Evolutionary conservation across 495 filamentous ascomycete species (phyloP), one percentile per base, ranked within the genome.

Genomic region (Penicillium bovifimosum): DNA sequence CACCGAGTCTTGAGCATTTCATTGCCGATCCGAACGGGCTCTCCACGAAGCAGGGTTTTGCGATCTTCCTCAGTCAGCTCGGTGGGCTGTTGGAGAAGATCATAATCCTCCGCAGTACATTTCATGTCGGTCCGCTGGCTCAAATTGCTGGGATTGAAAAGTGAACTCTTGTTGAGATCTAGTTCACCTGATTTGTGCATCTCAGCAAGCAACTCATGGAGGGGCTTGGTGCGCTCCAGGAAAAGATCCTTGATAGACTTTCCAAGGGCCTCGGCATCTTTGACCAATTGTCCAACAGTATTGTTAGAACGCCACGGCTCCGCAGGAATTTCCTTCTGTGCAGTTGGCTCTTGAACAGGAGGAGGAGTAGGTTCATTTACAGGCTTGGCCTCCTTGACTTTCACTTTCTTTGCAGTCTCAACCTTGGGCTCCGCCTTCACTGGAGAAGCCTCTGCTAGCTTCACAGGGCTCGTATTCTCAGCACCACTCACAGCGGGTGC

Each of bases 131-230:
- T 69, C 16, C 78, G 77, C 53, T 76, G 73, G 48, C 65, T 73
- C 48, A 83, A 55, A 50, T 75, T 70, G 35, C 75, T 54, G 9
- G 78, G 78, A 43, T 81, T 81, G 63, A 83, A 82, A 52, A 84
- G 66, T 14, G 80, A 74, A 27, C 77, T 73, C 9, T 64, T 67
- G 16, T 74, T 73, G 24, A 78, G 69, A 44, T 80, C 70, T 17
- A 82, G 56, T 10, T 69, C 62, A 11, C 73, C 71, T 9, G 73
- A 68, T 47, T 63, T 73, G 62, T 80, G 79, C 32, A 82, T 73
- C 27, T 73, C 68, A 16, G 74, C 69, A 35, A 83, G 69, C 26
- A 83, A 56, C 10, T 62, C 54, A 36, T 77, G 75, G 20, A 74
- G 56, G 13, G 72, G 56, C 50, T 67, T 63, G 1, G 69, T 74